These are phyloP conservation scores for Pythium insidiosum DNA, from an alignment of 352 stramenopile species.

Conservation along the genomic window DNA sequence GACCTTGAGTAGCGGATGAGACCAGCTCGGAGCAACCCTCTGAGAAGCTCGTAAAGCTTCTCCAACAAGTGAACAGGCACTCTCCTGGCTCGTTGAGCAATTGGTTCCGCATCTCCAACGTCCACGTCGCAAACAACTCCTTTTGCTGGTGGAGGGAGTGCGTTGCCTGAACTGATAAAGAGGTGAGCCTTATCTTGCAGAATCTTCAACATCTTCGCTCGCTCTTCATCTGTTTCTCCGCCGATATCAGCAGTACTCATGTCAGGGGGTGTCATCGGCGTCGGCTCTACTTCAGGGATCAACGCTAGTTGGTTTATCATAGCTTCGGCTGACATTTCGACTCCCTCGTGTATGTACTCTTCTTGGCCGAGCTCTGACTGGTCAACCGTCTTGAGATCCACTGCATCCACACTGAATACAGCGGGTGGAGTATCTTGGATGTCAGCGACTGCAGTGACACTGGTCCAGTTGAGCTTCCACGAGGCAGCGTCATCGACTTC, in stretches of 20 bases:
- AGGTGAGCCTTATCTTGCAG: slow-evolving; percentile 4
- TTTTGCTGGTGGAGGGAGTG: not conserved
- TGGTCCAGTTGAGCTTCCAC: not conserved
- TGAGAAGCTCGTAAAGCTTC: slow-evolving; percentile 15
- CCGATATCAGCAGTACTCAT: slow-evolving; percentile 16
- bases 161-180: slow-evolving; percentile 17
- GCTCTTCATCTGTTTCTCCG: slow-evolving; percentile 11
- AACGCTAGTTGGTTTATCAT: slow-evolving; percentile 7
- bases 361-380: slow-evolving; percentile 2
- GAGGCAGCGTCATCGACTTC: not conserved
- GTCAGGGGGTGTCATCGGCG: not conserved
- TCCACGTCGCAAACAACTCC: slow-evolving; percentile 23
- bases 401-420: not conserved
- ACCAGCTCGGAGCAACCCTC: slow-evolving; percentile 9
- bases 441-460: not conserved
- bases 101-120: slow-evolving; percentile 4
- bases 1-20: slow-evolving; percentile 11
- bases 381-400: slow-evolving; percentile 1
- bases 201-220: slow-evolving; percentile 1
- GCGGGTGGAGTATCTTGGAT: not conserved
- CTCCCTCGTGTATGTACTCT: slow-evolving; percentile 8
- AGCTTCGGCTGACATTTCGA: slow-evolving; percentile 6
- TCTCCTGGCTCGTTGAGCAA: slow-evolving; percentile 7
- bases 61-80: slow-evolving; percentile 8
- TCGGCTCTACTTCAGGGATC: slow-evolving; percentile 14